Evolutionary conservation across 805 yeast species (phyloP).

Genomic region (Spathaspora arborariae): DNA sequence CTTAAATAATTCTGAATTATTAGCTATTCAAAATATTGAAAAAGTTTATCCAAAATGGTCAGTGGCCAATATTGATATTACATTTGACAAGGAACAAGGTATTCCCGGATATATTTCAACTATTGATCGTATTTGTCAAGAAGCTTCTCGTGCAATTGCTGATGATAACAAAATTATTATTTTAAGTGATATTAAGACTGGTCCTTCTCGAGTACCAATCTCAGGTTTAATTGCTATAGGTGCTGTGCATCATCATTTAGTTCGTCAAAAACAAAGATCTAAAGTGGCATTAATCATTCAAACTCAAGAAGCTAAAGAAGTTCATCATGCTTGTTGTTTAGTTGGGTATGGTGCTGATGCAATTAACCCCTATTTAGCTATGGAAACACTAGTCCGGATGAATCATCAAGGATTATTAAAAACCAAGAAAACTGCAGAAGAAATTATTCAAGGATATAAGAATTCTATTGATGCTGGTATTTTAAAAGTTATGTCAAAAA

Average conservation of each 20-base stretch:
- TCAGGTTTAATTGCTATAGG: conserved; percentile 92
- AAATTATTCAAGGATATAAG: conserved; percentile 74
- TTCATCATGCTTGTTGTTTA: conserved; percentile 91
- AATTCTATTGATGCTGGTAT: conserved; percentile 87
- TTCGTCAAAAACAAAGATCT: conserved; percentile 92
- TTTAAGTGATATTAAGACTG: conserved; percentile 66
- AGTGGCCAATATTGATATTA: conserved; percentile 77
- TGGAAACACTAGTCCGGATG: conserved; percentile 84
- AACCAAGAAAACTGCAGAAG: conserved; percentile 50
- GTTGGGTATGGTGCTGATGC: conserved; percentile 98
- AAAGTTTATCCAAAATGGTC: conserved; percentile 85
- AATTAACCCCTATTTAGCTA: conserved; percentile 86
- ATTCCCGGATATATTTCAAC: conserved; percentile 80
- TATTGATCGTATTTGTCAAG: conserved; percentile 80
- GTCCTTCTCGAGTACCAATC: conserved; percentile 66
- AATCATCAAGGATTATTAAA: conserved; percentile 70
- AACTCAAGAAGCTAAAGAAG: conserved; percentile 96
- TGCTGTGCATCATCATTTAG: conserved; percentile 95
- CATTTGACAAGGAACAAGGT: conserved; percentile 81
- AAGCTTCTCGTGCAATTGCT: conserved; percentile 81
- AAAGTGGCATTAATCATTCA: conserved; percentile 89
- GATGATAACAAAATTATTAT: conserved; percentile 70
- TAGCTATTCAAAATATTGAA: conserved; percentile 69
- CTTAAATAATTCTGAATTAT: conserved; percentile 66
- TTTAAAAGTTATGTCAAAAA: conserved; percentile 95